Conservation (phyloP, 352 stramenopile species). For the Phytophthora tentaculata region DNA sequence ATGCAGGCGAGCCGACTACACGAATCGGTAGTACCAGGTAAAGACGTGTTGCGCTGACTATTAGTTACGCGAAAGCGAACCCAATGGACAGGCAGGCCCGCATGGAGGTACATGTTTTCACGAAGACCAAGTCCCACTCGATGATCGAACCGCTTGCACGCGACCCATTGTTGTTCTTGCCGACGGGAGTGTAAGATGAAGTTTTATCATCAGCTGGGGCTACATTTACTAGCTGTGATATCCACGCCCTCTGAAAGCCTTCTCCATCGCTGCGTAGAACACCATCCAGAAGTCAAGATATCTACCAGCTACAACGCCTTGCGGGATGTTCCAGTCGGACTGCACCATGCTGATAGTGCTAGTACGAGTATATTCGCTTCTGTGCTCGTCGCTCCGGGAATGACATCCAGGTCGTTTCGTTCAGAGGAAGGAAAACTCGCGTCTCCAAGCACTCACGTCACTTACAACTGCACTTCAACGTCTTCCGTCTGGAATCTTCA, state of each 20-base stretch:
- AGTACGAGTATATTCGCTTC: slow-evolving; percentile 17
- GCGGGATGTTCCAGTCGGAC: not conserved
- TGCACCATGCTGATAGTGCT: slow-evolving; percentile 11
- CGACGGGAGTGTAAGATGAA: slow-evolving; percentile 3
- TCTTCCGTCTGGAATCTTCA: slow-evolving; percentile 23
- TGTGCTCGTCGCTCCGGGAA: slow-evolving; percentile 8
- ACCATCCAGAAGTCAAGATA: not conserved
- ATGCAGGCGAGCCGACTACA: not conserved
- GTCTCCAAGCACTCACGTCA: slow-evolving; percentile 16
- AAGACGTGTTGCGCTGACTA: not conserved
- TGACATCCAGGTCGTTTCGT: not conserved
- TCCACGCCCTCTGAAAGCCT: slow-evolving; percentile 2
- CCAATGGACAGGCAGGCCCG: not conserved
- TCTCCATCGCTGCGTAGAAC: slow-evolving; percentile 5
- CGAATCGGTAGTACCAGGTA: not conserved
- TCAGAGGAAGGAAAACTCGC: not conserved
- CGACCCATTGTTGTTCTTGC: not conserved
- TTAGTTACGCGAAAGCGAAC: not conserved
- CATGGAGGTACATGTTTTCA: not conserved
- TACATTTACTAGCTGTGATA: not conserved
- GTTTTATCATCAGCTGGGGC: not conserved
- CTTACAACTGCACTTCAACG: slow-evolving; percentile 34
- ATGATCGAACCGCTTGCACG: not conserved
- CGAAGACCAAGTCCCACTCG: not conserved
- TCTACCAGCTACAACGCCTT: slow-evolving; percentile 18